Evolutionary conservation across 2,329 filamentous ascomycete species (phyloP).

Genomic region (Diaporthe citriasiana): DNA sequence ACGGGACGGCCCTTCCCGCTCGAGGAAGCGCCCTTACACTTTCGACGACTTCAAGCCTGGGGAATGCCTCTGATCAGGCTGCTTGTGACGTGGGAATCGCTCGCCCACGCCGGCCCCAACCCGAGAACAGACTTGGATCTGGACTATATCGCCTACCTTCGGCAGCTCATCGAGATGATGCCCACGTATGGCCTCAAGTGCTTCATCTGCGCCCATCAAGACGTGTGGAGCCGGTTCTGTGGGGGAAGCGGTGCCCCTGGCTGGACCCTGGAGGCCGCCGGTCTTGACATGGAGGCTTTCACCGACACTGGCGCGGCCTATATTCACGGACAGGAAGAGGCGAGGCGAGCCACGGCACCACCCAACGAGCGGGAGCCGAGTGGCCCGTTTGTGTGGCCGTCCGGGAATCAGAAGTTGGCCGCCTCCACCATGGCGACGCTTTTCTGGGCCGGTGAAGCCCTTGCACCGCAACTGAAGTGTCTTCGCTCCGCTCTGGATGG

Average conservation of each 20-base stretch:
- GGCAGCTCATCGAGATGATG: constrained; percentile 54
- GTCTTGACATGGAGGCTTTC: constrained; percentile 56
- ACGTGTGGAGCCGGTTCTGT: constrained; percentile 59
- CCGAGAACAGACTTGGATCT: constrained; percentile 52
- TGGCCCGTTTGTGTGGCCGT: constrained; percentile 55
- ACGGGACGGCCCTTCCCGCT: constrained; percentile 56
- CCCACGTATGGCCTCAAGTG: constrained; percentile 56
- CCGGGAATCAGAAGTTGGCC: constrained; percentile 55
- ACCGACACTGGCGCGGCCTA: constrained; percentile 50
- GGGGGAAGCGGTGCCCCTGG: constrained; percentile 58
- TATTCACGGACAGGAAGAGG: constrained; percentile 54
- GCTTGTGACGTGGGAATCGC: constrained; percentile 59
- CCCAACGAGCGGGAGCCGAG: constrained; percentile 52
- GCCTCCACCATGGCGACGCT: constrained; percentile 51
- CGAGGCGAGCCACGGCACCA: constrained; percentile 46
- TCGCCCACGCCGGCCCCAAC: constrained; percentile 53
- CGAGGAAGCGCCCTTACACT: constrained; percentile 56
- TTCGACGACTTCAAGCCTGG: constrained; percentile 55
- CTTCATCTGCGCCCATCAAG: constrained; percentile 60
- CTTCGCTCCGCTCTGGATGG: constrained; percentile 30
- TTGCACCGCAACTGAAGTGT: constrained; percentile 46
- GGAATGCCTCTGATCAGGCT: constrained; percentile 56
- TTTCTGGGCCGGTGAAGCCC: constrained; percentile 49
- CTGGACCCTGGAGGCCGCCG: constrained; percentile 58
- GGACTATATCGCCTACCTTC: constrained; percentile 57